Percentiles rank a stretch among this genome's conserved stretches.
Evolutionary conservation across 2,329 filamentous ascomycete genomes (phyloP).

Genomic region (Neonectria ditissima): DNA sequence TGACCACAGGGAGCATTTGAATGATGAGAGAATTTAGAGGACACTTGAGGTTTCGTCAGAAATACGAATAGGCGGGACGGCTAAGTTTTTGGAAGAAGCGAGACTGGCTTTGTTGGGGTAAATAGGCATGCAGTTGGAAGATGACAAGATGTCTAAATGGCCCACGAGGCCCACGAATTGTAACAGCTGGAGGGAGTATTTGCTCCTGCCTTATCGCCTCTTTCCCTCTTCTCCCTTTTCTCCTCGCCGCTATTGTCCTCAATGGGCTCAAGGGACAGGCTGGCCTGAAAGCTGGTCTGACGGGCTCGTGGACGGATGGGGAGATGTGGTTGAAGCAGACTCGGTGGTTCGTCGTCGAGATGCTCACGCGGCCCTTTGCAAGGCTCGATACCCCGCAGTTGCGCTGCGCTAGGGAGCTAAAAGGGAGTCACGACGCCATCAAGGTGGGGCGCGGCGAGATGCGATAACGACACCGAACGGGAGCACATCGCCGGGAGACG

Average conservation of each 20-base stretch:
- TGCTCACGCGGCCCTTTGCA: slow-evolving; percentile 27
- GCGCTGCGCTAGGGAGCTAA: slow-evolving; percentile 20
- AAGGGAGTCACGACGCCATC: slow-evolving; percentile 27
- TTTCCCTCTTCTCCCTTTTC: neutral
- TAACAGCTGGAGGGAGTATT: neutral
- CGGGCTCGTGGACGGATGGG: slow-evolving; percentile 16
- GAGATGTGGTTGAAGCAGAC: slow-evolving; percentile 17
- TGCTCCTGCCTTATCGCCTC: neutral
- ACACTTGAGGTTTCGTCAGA: slow-evolving; percentile 2
- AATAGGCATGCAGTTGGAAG: neutral
- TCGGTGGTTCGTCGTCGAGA: slow-evolving; percentile 26
- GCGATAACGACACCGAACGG: slow-evolving; percentile 8
- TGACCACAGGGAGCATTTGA: neutral
- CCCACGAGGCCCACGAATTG: neutral
- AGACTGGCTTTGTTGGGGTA: neutral
- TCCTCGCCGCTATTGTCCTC: neutral
- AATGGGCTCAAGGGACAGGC: slow-evolving; percentile 4
- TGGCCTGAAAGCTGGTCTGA: slow-evolving; percentile 11
- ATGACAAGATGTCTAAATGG: neutral
- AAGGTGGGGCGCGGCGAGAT: slow-evolving; percentile 22
- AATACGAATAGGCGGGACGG: slow-evolving; percentile 1
- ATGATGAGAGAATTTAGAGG: slow-evolving; percentile 4
- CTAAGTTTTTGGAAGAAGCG: neutral
- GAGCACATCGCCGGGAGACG: neutral
- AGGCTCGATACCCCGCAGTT: slow-evolving; percentile 30